Evolutionary conservation across 2,329 filamentous ascomycete species (phyloP), one percentile per base, ranked within the genome.

Genomic region (Zasmidium angulare): DNA sequence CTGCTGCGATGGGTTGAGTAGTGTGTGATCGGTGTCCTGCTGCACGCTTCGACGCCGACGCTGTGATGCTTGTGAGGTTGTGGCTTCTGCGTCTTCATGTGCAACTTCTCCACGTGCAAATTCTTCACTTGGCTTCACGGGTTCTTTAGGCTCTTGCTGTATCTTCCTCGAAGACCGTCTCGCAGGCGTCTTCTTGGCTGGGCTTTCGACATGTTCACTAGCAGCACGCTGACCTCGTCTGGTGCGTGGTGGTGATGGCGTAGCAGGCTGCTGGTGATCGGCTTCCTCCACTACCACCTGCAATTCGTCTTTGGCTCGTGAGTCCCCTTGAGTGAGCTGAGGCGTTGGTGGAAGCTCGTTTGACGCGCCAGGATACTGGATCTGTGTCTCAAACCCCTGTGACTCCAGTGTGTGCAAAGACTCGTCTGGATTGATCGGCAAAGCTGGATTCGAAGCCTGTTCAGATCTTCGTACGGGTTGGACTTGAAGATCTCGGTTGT

Each of bases 241-340:
- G 11, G 36, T 58, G 7, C 56, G 46, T 48, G 54, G 53, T n/a
- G 61, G 46, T 48, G 54, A 51, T n/a, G 61, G 29, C 11, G 56
- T 60, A 3, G 53, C 40, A 2, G 53, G 10, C 14, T 47, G 22
- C 17, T 47, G 20, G 9, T 54, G 50, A 20, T 50, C 49, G 12
- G 50, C 50, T 17, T 50, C 21, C n/a, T 63, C 46, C 2, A 52
- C 40, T 1, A 57, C 53, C n/a, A 59, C 48, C 29, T 57, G n/a
- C 20, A 65, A 17, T 1, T 47, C 54, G 21, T 62, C 51, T 6
- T 58, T 56, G 2, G 50, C 17, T 20, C 55, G 20, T 46, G 55
- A 55, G 36, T 59, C 58, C 52, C 55, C 23, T 61, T 78, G 75
- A 0, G 76, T 78, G 23, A 74, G 69, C 51, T 74, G 70, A 4